Base-by-base conservation (phyloP, 345 rosid genomes). In the Litchi chinensis region DNA sequence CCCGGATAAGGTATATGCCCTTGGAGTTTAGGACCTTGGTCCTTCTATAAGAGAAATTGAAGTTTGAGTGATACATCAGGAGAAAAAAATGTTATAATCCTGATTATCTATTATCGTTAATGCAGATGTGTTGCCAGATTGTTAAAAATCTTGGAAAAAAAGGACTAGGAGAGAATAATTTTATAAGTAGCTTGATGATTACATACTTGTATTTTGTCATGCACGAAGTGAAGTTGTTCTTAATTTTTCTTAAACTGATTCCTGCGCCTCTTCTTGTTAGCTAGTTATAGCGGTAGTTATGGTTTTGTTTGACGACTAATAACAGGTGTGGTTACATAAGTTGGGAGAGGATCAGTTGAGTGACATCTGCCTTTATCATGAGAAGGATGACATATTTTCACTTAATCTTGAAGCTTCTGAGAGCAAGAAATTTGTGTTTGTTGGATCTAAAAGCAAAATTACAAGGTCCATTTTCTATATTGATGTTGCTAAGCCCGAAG, bases 261-360 rank as follows among this genome's bases (percentile, higher is more conserved):
- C 13, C 40, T 32, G 32, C 16, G 18, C 32, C 28, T 40, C 19
- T 22, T 57, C 6, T 46, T 24, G 8, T 59, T 46, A 65, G 40
- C 8, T 16, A 52, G 57, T 68, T 65, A 15, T 12, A 32, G 43
- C 64, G 3, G 50, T 69, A 22, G 43, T 72, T 5, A 54, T 69
- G 71, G 41, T 16, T 76, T 81, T 22, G 26, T 74, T 72, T 64
- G 10, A 63, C 82, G 52, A 54, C 62, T 80, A 40, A 63, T 44
- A 32, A 78, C 79, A 95, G 98, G 97, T 83, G 68, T 95, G 99
- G 99, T 85, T 93, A 68, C 99, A 95, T 85, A 90, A 89, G 88
- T 73, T 95, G 89, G 98, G 90, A 72, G 83, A 95, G 1, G 92
- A 89, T 46, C 98, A 89, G 66, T 81, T 87, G 41, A 87, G 76